Evolutionary conservation across 2,329 filamentous ascomycete species (phyloP), one percentile per base, ranked within the genome.

Genomic region (Fusarium equiseti): DNA sequence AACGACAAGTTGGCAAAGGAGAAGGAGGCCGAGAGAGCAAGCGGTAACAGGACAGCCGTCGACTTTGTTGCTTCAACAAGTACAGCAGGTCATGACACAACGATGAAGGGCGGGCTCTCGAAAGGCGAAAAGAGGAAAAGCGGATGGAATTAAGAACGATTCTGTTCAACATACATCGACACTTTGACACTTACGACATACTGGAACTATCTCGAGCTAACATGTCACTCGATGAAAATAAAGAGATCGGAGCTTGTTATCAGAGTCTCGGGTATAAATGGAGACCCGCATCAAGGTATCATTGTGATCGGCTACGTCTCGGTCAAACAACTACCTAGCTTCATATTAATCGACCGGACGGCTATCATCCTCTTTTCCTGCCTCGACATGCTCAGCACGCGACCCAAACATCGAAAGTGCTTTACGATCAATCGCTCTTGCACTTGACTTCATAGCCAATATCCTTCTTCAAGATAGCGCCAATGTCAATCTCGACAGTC

Each of bases 401-500:
- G 54, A 27, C 44, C n/a, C 12, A 27, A 52, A 52, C 35, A 29
- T 24, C 38, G 22, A 54, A 16, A 32, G 27, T 53, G 20, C 7
- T 8, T 22, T 40, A 15, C 38, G 40, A 52, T 48, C 61, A 75
- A 26, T 59, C 48, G 10, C 64, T 63, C 20, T 53, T 60, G 32
- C 77, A 79, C 20, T 55, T 63, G 32, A 81, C 57, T n/a, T 65
- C 72, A 40, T 80, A 58, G 40, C 67, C 68, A 27, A 83, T 64
- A 16, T 70, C 70, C 32, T 74, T 73, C 70, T 79, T 74, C 46
- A 88, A 75, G 12, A 85, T 83, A 16, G 77, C 70, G 40, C 80
- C 82, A 48, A 89, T 82, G 70, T 89, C 80, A 67, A 91, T 83
- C 27, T 83, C 75, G 51, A 90, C 77, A 44, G 83, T 84, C 76